phyloP scores from a whole-genome alignment of 169 alveolate species.

The Cryptosporidium canis region DNA sequence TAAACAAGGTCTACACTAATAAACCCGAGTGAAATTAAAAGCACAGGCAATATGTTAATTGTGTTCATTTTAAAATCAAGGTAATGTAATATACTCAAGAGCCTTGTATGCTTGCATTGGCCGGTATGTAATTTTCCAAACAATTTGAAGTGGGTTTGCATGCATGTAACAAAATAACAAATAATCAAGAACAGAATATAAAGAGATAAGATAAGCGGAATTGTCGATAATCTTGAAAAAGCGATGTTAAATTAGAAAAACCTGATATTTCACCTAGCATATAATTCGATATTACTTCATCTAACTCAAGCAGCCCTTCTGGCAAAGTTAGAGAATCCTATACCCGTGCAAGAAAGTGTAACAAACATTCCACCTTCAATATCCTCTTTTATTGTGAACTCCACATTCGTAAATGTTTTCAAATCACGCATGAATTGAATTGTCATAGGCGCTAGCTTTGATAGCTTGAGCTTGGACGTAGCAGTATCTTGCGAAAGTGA shows the following conservation, averaged over 20 bases:
- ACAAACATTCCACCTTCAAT: neutral
- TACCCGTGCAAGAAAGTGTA: slow-evolving; percentile 65
- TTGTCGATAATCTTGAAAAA: neutral
- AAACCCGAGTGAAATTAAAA: neutral
- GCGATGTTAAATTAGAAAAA: neutral
- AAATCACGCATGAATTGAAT: slow-evolving; percentile 75
- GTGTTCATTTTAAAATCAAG: neutral
- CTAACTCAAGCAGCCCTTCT: slow-evolving; percentile 15
- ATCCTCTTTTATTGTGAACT: slow-evolving; percentile 63
- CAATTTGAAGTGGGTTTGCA: neutral
- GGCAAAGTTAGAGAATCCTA: slow-evolving; percentile 45
- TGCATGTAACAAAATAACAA: neutral
- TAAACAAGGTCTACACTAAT: neutral
- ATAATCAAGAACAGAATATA: neutral
- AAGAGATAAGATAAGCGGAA: neutral
- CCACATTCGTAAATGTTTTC: slow-evolving; percentile 75
- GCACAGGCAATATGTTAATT: neutral
- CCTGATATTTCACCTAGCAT: neutral
- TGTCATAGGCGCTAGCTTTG: slow-evolving; percentile 75
- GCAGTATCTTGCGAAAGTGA: slow-evolving; percentile 76
- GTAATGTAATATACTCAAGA: no score
- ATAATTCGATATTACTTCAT: neutral
- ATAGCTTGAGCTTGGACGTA: slow-evolving; percentile 72
- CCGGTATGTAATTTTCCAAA: neutral
- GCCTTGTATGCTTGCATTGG: no score